Conservation (phyloP, 345 rosid genomes). For the Hevea brasiliensis region DNA sequence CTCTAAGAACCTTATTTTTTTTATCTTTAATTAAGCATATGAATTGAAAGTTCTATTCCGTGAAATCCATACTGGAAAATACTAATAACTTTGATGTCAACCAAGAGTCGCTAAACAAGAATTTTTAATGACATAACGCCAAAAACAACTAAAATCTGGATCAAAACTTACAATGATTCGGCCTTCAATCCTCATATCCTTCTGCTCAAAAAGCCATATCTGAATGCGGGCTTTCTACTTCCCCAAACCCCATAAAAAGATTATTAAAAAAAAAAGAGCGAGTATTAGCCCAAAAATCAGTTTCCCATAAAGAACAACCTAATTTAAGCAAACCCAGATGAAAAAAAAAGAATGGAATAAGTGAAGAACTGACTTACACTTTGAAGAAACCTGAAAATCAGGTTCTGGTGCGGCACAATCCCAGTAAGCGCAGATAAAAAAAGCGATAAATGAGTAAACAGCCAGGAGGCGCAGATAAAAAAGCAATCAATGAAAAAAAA, state of each 20-base stretch:
- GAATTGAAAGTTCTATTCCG: background rate
- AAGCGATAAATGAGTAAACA: background rate
- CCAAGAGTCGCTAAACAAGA: background rate
- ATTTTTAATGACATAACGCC: background rate
- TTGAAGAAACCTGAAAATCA: constrained; percentile 94
- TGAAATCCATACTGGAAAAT: background rate
- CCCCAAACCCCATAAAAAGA: constrained; percentile 3
- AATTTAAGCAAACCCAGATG: background rate
- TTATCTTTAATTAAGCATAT: no score
- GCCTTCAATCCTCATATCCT: constrained; percentile 89
- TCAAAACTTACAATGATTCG: constrained; percentile 49
- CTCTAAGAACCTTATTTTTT: no score
- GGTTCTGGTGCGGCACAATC: constrained; percentile 48
- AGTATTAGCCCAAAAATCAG: background rate
- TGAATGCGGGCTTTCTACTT: constrained; percentile 89
- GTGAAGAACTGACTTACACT: constrained; percentile 51
- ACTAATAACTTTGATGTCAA: background rate
- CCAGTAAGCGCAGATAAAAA: background rate
- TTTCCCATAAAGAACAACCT: background rate
- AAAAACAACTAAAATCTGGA: background rate
- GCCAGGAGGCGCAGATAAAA: no score
- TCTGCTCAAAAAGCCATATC: constrained; percentile 99
- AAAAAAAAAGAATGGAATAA: background rate
- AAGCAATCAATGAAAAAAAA: no score
- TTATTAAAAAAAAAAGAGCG: background rate